phyloP scores from a whole-genome alignment of 225 moss, liverwort and hornwort genomes.

The Antitrichia curtipendula region DNA sequence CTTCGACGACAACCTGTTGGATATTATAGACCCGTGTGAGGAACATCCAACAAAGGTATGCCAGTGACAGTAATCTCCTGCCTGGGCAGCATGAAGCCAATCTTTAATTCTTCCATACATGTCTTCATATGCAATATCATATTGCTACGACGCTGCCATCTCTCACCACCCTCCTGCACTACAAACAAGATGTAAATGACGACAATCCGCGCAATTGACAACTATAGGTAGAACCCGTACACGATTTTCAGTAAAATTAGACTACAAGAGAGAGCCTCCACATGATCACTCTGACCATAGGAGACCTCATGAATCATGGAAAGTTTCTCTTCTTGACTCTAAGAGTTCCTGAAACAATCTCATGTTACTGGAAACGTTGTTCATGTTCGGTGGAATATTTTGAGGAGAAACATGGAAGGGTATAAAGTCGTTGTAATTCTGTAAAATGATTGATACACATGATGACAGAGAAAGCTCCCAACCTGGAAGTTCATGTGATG shows the following conservation, averaged over 20 bases:
- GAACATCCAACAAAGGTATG: constrained; percentile 80
- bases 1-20: background rate
- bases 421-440: background rate
- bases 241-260: background rate
- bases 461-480: background rate
- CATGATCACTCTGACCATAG: background rate
- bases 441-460: too few species aligned
- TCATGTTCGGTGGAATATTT: background rate
- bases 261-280: background rate
- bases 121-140: constrained; percentile 96
- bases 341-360: background rate
- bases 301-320: background rate
- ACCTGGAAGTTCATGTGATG: constrained; percentile 99
- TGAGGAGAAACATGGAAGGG: background rate
- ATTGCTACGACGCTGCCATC: constrained; percentile 98
- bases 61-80: constrained; percentile 93
- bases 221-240: background rate
- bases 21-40: constrained; percentile 13
- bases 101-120: constrained; percentile 71
- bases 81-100: constrained; percentile 77
- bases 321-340: background rate
- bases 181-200: background rate
- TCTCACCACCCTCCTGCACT: constrained; percentile 82
- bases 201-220: background rate
- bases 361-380: background rate